Evolutionary conservation across 768 basidiomycete genomes (phyloP), one percentile per base, ranked within the genome.

Genomic region (Baorangia bicolor): DNA sequence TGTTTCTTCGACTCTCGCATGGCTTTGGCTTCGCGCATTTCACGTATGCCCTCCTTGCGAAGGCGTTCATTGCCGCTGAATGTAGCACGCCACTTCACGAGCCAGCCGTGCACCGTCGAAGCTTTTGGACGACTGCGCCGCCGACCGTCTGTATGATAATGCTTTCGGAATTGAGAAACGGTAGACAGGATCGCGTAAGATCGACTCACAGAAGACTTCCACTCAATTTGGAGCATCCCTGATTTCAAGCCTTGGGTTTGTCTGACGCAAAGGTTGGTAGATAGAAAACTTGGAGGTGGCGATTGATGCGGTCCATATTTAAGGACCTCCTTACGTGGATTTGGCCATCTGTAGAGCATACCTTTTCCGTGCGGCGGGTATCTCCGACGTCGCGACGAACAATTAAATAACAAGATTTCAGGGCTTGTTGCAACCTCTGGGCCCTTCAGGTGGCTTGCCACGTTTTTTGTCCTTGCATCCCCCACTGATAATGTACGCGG

Each of bases 21-120:
- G 49, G 66, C 67, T 59, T 69, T 71, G 20, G 88, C 87, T 28
- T 79, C 79, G 47, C 74, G 75, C 84, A 90, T 90, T 70, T 90
- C 88, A 49, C 75, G 76, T 68, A 89, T 88, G 43, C 88, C 88
- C 75, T 83, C 82, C 69, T 73, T 79, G 58, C 87, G 78, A 44
- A 86, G 71, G 20, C 59, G 64, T 65, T 89, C 87, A 64, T 87
- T 77, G 34, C 86, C 87, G 31, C 78, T 65, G 31, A 90, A 74
- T 13, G 88, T 89, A 25, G 87, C 88, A 57, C 88, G 79, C 81
- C 85, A 81, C 71, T 90, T 90, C n/a, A 84, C 82, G 56, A 90
- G 74, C 87, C 88, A 90, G 31, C 88, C 88, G 60, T 90, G 88
- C 69, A 88, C 78, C 12, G 80, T 78, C 7, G 78, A 79, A n/a